phyloP scores from a whole-genome alignment of 352 stramenopile species.

The Globisporangium cylindrosporum region DNA sequence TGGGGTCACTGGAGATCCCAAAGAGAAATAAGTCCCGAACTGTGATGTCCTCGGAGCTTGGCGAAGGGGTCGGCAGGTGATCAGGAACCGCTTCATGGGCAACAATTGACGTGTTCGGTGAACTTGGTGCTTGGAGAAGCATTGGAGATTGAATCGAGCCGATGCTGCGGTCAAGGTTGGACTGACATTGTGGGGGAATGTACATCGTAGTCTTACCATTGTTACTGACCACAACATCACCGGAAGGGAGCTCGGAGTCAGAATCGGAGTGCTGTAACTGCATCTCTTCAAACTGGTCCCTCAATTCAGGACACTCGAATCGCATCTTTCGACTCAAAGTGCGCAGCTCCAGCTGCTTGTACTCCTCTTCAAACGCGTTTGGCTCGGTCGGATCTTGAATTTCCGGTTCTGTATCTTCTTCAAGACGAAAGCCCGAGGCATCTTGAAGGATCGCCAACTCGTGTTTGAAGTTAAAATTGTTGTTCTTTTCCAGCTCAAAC shows the following conservation, averaged over 20 bases:
- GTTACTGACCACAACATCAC: conserved; percentile 33
- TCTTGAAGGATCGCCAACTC: background rate
- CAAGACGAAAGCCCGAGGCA: background rate
- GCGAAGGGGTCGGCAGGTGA: background rate
- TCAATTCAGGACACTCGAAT: conserved; percentile 27
- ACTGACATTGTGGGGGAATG: conserved; percentile 27
- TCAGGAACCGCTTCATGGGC: background rate
- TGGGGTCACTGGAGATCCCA: conserved; percentile 41
- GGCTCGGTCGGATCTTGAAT: conserved; percentile 20
- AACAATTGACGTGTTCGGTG: conserved; percentile 6
- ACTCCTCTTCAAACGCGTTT: conserved; percentile 7
- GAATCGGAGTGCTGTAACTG: conserved; percentile 1
- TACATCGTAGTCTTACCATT: conserved; percentile 53
- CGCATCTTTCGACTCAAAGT: conserved; percentile 19
- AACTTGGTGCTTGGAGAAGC: background rate
- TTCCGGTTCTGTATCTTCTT: conserved; percentile 6
- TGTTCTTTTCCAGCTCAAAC: background rate
- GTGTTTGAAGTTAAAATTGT: conserved; percentile 4
- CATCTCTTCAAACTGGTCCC: conserved; percentile 5
- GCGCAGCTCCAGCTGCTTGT: conserved; percentile 15
- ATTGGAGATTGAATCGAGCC: background rate
- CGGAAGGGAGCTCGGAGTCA: background rate
- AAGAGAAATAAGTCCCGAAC: conserved; percentile 56
- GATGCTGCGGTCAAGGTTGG: background rate
- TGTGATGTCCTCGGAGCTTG: conserved; percentile 33